Conservation (phyloP, 371 early-diverging fungal species). For the Actinomortierella ambigua region DNA sequence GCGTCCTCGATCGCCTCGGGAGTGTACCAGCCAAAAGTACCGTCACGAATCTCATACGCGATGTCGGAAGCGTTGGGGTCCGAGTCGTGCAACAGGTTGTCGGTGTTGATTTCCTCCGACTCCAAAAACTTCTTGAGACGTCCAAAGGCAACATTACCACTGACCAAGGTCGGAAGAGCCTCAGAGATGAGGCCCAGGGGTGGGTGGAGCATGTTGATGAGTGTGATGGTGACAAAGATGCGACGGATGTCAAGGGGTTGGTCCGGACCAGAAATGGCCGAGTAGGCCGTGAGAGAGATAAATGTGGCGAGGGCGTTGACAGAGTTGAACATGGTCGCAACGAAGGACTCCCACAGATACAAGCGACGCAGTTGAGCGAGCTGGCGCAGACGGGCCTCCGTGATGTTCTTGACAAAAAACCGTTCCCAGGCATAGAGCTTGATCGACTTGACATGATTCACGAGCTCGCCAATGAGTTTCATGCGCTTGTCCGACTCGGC, state of each 20-base stretch:
- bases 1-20: constrained; percentile 1
- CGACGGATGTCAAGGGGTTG: not conserved
- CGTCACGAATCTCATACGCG: constrained; percentile 6
- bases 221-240: constrained; percentile 8
- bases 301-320: constrained; percentile 57
- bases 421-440: constrained; percentile 63
- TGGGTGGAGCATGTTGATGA: constrained; percentile 7
- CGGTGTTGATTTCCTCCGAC: constrained; percentile 6
- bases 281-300: constrained; percentile 45
- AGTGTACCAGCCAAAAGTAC: constrained; percentile 11
- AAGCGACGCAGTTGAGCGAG: constrained; percentile 51
- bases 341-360: constrained; percentile 18
- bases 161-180: not conserved
- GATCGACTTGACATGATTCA: constrained; percentile 47
- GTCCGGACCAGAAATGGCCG: constrained; percentile 27
- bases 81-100: not conserved
- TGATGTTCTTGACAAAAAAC: constrained; percentile 50
- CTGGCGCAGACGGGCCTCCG: constrained; percentile 53
- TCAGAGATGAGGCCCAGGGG: constrained; percentile 6
- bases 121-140: constrained; percentile 6
- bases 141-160: constrained; percentile 6
- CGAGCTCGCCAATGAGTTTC: constrained; percentile 47
- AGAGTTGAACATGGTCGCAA: constrained; percentile 28
- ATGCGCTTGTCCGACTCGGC: constrained; percentile 42
- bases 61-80: constrained; percentile 3